Conservation (phyloP, 1,139 yeast genomes). For the Trichomonascaceae sp. region DNA sequence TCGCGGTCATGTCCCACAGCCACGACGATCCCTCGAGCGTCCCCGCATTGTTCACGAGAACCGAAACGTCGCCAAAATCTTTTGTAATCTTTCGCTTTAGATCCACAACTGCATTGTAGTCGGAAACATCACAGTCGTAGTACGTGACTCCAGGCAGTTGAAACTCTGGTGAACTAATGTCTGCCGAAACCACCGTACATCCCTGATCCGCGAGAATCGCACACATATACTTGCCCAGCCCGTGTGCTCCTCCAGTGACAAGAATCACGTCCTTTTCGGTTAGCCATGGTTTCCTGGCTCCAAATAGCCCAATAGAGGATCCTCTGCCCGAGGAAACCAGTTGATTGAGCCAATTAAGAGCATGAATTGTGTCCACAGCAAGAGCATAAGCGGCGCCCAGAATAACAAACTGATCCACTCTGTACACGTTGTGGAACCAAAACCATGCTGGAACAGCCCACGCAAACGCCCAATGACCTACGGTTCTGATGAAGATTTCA, state of each 20-base stretch:
- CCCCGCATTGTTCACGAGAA: constrained; percentile 69
- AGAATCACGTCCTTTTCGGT: constrained; percentile 27
- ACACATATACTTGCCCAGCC: constrained; percentile 41
- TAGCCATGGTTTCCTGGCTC: constrained; percentile 11
- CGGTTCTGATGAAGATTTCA: constrained; percentile 10
- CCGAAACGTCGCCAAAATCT: constrained; percentile 29
- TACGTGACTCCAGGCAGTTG: constrained; percentile 22
- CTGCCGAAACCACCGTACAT: constrained; percentile 35
- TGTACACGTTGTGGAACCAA: constrained; percentile 6
- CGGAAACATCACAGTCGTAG: constrained; percentile 39
- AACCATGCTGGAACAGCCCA: constrained; percentile 11
- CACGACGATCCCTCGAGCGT: constrained; percentile 3
- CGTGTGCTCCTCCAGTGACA: constrained; percentile 55
- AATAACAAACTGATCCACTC: neutral
- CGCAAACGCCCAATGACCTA: constrained; percentile 12
- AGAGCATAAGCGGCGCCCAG: constrained; percentile 3
- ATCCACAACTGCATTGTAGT: constrained; percentile 23
- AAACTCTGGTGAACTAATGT: constrained; percentile 28
- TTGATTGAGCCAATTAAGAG: constrained; percentile 7
- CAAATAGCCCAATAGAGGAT: no score
- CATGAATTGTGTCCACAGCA: constrained; percentile 7
- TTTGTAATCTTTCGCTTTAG: constrained; percentile 25
- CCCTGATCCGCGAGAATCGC: constrained; percentile 24
- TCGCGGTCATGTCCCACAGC: constrained; percentile 18
- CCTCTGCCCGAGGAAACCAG: constrained; percentile 9